Conservation (phyloP, 1,284 basidiomycete species). For the Sporisorium reilianum region DNA sequence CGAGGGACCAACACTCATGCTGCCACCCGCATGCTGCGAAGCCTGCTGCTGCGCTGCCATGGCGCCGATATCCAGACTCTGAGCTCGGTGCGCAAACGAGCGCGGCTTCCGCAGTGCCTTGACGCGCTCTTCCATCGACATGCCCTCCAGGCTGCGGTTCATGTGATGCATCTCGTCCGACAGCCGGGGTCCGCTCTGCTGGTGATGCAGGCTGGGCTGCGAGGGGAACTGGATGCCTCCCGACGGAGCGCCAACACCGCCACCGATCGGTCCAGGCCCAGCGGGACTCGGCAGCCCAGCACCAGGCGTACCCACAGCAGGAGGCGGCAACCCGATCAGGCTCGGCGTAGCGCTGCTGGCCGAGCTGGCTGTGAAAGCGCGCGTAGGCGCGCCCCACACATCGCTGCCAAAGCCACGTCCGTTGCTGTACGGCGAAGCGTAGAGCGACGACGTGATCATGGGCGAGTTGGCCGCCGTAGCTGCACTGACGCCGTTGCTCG, state of each 20-base stretch:
- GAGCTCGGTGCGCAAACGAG: slow-evolving; percentile 61
- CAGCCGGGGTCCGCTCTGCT: slow-evolving; percentile 39
- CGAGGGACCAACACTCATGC: slow-evolving; percentile 41
- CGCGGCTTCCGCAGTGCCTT: slow-evolving; percentile 58
- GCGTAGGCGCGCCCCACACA: slow-evolving; percentile 65
- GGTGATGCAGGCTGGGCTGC: slow-evolving; percentile 36
- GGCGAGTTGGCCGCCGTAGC: slow-evolving; percentile 53
- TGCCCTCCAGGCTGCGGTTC: slow-evolving; percentile 43
- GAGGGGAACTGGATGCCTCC: slow-evolving; percentile 55
- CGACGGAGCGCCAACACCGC: slow-evolving; percentile 9
- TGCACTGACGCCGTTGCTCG: slow-evolving; percentile 30
- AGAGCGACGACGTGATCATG: slow-evolving; percentile 58
- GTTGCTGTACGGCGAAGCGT: slow-evolving; percentile 61
- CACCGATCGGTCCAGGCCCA: slow-evolving; percentile 24
- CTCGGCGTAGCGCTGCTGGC: slow-evolving; percentile 41
- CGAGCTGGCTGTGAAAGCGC: slow-evolving; percentile 41
- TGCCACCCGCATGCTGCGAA: slow-evolving; percentile 36
- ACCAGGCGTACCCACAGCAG: slow-evolving; percentile 29
- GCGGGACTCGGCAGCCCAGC: slow-evolving; percentile 29
- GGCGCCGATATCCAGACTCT: slow-evolving; percentile 62
- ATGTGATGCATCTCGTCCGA: slow-evolving; percentile 55
- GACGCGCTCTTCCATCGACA: slow-evolving; percentile 56
- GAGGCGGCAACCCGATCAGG: slow-evolving; percentile 39
- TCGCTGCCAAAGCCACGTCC: slow-evolving; percentile 58
- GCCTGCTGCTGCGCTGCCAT: slow-evolving; percentile 60